A percentile compares a stretch with the other conserved stretches of the same genome.
phyloP scores from a whole-genome alignment of 108 stramenopile genomes.

The Skeletonema marinoi region DNA sequence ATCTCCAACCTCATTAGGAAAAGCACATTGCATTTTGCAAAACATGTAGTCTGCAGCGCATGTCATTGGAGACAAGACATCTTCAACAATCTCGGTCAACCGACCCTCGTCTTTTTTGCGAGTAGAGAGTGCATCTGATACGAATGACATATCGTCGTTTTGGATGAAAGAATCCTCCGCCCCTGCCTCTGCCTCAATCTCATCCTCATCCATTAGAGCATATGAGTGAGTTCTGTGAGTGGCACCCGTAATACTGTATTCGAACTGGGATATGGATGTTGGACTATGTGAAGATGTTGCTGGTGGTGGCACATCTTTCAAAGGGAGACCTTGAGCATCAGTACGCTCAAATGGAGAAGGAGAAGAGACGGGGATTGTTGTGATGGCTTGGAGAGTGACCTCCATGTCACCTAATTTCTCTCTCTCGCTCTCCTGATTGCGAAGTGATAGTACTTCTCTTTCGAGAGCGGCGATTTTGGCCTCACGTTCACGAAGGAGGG shows the following conservation, averaged over 20 bases:
- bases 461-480: conserved; percentile 70
- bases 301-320: background rate
- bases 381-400: background rate
- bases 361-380: too few species aligned
- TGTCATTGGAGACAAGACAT: background rate
- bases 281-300: background rate
- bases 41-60: background rate
- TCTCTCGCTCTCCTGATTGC: conserved; percentile 31
- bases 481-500: conserved; percentile 61
- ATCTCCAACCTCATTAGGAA: background rate
- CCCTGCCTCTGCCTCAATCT: background rate
- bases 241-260: background rate
- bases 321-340: too few species aligned
- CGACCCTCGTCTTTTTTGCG: too few species aligned
- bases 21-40: background rate
- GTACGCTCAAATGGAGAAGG: too few species aligned
- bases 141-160: too few species aligned
- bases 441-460: conserved; percentile 52
- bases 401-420: background rate
- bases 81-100: background rate
- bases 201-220: background rate
- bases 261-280: background rate
- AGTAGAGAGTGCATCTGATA: too few species aligned
- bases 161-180: too few species aligned
- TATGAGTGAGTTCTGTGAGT: background rate